These are phyloP conservation scores for Catharanthus roseus DNA, from an alignment of 257 asterid species.

Conservation along the genomic window DNA sequence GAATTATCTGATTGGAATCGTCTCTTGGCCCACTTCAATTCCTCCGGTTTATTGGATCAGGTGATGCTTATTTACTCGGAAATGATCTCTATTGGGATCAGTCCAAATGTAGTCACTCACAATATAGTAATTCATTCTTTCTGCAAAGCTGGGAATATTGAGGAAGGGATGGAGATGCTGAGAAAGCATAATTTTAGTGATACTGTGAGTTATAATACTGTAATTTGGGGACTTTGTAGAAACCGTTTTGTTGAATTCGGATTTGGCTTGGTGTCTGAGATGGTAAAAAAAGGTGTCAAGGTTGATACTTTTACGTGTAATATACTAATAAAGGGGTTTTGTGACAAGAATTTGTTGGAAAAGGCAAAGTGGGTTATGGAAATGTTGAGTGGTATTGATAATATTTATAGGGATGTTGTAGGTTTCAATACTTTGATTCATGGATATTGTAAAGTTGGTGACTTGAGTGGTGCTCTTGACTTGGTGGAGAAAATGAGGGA, in stretches of 20 bases:
- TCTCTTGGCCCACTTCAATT: conserved; percentile 62
- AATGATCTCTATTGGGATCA: conserved; percentile 45
- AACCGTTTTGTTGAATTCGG: conserved; percentile 51
- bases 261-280: conserved; percentile 68
- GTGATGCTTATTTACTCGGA: conserved; percentile 62
- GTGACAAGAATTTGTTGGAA: conserved; percentile 59
- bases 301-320: conserved; percentile 65
- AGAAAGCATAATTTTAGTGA: conserved; percentile 50
- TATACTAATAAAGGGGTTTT: conserved; percentile 71
- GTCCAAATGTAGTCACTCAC: conserved; percentile 51
- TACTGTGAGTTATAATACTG: conserved; percentile 68
- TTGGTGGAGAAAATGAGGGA: conserved; percentile 48
- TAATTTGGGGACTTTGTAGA: conserved; percentile 82
- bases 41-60: conserved; percentile 56
- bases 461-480: conserved; percentile 40
- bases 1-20: conserved; percentile 49
- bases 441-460: conserved; percentile 58
- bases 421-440: conserved; percentile 63
- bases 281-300: conserved; percentile 53
- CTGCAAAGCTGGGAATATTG: conserved; percentile 56
- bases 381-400: conserved; percentile 35
- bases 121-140: conserved; percentile 66
- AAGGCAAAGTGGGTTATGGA: conserved; percentile 55
- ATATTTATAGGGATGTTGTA: conserved; percentile 46
- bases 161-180: conserved; percentile 44